These are phyloP conservation scores for Aurantiochytrium sp. DNA, from an alignment of 108 stramenopile genomes.

Conservation along the genomic window DNA sequence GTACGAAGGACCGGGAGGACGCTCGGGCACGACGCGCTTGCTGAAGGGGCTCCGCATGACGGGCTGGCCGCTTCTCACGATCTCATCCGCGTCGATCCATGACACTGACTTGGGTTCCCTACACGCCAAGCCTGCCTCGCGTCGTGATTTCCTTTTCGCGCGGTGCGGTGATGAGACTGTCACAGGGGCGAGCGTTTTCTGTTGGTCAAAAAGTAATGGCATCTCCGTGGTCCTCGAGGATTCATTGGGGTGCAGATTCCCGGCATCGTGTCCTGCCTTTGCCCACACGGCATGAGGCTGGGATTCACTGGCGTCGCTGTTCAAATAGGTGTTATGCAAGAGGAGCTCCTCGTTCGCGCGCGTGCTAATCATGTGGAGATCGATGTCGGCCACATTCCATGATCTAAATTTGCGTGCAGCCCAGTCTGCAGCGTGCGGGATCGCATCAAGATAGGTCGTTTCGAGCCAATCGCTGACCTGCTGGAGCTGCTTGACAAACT, in stretches of 20 bases:
- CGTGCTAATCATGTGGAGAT: not conserved
- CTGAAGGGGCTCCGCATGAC: constrained; percentile 10
- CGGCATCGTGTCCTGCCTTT: not conserved
- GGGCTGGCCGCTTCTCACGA: not conserved
- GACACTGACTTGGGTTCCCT: not conserved
- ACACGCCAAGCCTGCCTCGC: not conserved
- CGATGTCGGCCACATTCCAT: not conserved
- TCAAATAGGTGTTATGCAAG: constrained; percentile 14
- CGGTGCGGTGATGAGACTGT: too few species aligned
- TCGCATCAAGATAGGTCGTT: not conserved
- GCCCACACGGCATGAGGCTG: not conserved
- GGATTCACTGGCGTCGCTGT: not conserved
- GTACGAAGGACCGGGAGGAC: constrained; percentile 5
- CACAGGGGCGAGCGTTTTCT: too few species aligned
- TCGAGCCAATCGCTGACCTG: not conserved
- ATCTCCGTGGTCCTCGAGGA: too few species aligned
- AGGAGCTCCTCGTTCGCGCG: constrained; percentile 12
- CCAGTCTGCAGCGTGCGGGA: not conserved
- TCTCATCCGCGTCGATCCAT: not conserved
- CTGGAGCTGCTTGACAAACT: not conserved
- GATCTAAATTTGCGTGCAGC: not conserved
- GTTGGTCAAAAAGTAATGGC: too few species aligned
- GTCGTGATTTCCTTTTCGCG: too few species aligned
- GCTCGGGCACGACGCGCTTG: not conserved
- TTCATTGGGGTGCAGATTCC: too few species aligned